Conservation (phyloP, 768 basidiomycete genomes). For the Phylloporus arenicola region DNA sequence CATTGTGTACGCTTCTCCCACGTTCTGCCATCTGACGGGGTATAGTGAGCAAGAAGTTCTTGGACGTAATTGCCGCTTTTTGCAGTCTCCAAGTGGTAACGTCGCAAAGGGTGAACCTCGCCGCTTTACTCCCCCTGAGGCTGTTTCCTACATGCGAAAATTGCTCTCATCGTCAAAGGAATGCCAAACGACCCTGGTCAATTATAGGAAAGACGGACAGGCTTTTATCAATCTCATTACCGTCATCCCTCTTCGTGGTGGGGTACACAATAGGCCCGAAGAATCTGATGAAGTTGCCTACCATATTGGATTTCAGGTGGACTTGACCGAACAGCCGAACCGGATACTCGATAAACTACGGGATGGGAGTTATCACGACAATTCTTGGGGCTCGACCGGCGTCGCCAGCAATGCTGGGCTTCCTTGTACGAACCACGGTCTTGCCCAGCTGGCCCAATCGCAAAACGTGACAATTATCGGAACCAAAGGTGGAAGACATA, state of each 20-base stretch:
- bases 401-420: not conserved
- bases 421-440: not conserved
- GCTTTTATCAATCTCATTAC: slow-evolving; percentile 92
- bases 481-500: slow-evolving; percentile 20
- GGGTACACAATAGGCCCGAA: slow-evolving; percentile 38
- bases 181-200: slow-evolving; percentile 81
- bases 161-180: slow-evolving; percentile 72
- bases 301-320: slow-evolving; percentile 95
- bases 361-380: slow-evolving; percentile 67
- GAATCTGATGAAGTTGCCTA: slow-evolving; percentile 72
- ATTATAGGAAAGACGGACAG: slow-evolving; percentile 79
- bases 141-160: slow-evolving; percentile 64
- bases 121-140: slow-evolving; percentile 56
- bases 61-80: slow-evolving; percentile 86
- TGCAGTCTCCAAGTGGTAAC: slow-evolving; percentile 70
- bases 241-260: slow-evolving; percentile 79
- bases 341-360: slow-evolving; percentile 74
- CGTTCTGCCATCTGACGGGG: slow-evolving; percentile 73
- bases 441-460: slow-evolving; percentile 9
- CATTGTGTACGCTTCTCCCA: slow-evolving; percentile 86
- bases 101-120: slow-evolving; percentile 50
- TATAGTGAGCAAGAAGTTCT: slow-evolving; percentile 72
- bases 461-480: slow-evolving; percentile 20
- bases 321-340: slow-evolving; percentile 81
- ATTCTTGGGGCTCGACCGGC: slow-evolving; percentile 10